Percentiles rank a stretch among this genome's conserved stretches.
These are phyloP conservation scores for Paralagenidium karlingii DNA, from an alignment of 352 stramenopile species.

Conservation along the genomic window DNA sequence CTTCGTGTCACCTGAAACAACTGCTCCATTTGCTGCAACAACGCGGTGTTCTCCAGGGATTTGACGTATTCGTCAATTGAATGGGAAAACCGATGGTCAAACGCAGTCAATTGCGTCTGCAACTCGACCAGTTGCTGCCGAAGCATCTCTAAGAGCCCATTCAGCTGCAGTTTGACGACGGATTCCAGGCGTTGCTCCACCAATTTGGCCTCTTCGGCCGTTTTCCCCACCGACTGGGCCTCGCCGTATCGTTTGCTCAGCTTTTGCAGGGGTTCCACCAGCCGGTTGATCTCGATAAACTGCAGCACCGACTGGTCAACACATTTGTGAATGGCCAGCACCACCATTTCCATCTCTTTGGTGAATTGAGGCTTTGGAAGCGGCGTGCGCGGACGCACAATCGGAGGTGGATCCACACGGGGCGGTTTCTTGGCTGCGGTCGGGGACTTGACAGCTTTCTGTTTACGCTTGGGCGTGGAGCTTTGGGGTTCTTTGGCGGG, in stretches of 20 bases:
- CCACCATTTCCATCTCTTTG: constrained; percentile 5
- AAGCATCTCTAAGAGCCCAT: neutral
- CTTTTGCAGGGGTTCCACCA: constrained; percentile 35
- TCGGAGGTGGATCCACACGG: too few relatives aligned
- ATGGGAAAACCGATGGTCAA: neutral
- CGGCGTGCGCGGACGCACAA: too few relatives aligned
- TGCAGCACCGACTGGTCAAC: constrained; percentile 11
- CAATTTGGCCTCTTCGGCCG: constrained; percentile 64
- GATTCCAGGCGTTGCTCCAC: constrained; percentile 38
- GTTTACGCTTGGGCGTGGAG: too few relatives aligned
- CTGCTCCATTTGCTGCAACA: neutral
- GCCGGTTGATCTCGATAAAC: constrained; percentile 10
- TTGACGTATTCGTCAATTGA: neutral
- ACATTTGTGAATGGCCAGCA: constrained; percentile 10
- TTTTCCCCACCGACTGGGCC: constrained; percentile 26
- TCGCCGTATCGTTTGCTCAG: constrained; percentile 26
- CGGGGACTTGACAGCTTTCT: too few relatives aligned
- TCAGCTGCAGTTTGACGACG: constrained; percentile 11
- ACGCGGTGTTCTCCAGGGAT: neutral
- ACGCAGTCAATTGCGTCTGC: neutral
- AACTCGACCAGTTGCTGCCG: neutral
- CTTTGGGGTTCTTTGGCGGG: too few relatives aligned
- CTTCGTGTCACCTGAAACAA: neutral
- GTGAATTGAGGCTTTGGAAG: constrained; percentile 12
- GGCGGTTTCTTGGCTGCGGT: too few relatives aligned